Evolutionary conservation across 169 alveolate species (phyloP), one percentile per base, ranked within the genome.

Genomic region (Babesia caballi): DNA sequence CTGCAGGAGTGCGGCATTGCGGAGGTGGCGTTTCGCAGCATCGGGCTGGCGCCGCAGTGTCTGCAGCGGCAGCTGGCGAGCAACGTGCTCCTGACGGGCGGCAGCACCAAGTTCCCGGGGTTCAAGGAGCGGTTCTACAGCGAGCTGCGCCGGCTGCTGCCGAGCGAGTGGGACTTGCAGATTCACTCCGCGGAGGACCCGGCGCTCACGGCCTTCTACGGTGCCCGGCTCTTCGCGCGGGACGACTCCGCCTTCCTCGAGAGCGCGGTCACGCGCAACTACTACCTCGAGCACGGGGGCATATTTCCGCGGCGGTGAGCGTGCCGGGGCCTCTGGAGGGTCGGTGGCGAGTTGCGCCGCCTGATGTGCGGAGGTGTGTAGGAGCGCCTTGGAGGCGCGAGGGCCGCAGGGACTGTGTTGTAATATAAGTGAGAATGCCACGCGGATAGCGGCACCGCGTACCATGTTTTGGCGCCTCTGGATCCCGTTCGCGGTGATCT

Each of bases 1-100:
- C 35, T 71, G 21, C 51, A 63, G 33, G 88, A 81, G n/a, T 81
- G 88, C 52, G 88, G 88, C n/a, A 71, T 81, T 8, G 85, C 66
- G 15, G 88, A 81, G 51, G 66, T 81, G 44, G 84, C 50, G 21
- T 66, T 52, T 38, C 50, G 84, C 8, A 70, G 72, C 35, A 50
- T 81, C 11, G 53, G 82, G 21, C 71, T 70, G 32, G 47, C 76
- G 15, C 88, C 88, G 28, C 46, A 35, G 28, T 19, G 53, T 27
- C 25, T 71, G 35, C 88, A 81, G 46, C 68, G 58, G 23, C 51
- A 57, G n/a, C 66, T 81, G 25, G 78, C 88, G 14, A 56, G 35
- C 9, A 81, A 81, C 52, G 50, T 81, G 19, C 71, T 81, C 46
- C 42, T 81, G 15, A 60, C 81, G 15, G 88, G 88, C 3, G 88